Conservation (phyloP, 805 yeast species). For the Yamadazyma sp. region DNA sequence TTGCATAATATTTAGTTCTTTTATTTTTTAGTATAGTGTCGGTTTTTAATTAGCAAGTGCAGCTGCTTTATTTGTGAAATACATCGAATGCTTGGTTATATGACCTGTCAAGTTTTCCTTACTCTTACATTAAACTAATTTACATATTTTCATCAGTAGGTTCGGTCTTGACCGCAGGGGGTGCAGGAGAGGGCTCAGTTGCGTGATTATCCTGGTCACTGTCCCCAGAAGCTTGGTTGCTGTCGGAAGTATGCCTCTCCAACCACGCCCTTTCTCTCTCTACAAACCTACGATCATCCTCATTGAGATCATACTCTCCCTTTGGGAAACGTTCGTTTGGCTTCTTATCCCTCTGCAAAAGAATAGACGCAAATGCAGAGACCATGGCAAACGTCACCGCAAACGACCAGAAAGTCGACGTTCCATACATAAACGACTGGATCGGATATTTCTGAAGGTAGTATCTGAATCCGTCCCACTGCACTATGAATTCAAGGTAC, state of each 20-base stretch:
- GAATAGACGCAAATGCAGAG: slow-evolving; percentile 1
- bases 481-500: slow-evolving; percentile 25
- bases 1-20: too few species aligned
- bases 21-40: neutral
- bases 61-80: too few species aligned
- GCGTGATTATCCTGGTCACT: too few species aligned
- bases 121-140: too few species aligned
- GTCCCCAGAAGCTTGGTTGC: too few species aligned
- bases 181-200: too few species aligned
- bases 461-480: slow-evolving; percentile 44
- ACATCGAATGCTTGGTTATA: too few species aligned
- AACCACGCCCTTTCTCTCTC: slow-evolving; percentile 3
- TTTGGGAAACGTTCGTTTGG: neutral
- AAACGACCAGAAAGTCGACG: slow-evolving; percentile 35
- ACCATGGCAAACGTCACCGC: slow-evolving; percentile 27
- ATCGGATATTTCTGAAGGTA: slow-evolving; percentile 37
- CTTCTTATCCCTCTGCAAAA: neutral
- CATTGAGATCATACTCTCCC: neutral
- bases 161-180: slow-evolving; percentile 1
- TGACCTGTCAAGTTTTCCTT: neutral
- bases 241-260: slow-evolving; percentile 1
- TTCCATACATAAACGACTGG: slow-evolving; percentile 36
- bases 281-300: slow-evolving; percentile 5
- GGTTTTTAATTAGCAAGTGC: too few species aligned
- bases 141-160: too few species aligned